phyloP scores from a whole-genome alignment of 2,329 filamentous ascomycete species.

The Colletotrichum sp. region DNA sequence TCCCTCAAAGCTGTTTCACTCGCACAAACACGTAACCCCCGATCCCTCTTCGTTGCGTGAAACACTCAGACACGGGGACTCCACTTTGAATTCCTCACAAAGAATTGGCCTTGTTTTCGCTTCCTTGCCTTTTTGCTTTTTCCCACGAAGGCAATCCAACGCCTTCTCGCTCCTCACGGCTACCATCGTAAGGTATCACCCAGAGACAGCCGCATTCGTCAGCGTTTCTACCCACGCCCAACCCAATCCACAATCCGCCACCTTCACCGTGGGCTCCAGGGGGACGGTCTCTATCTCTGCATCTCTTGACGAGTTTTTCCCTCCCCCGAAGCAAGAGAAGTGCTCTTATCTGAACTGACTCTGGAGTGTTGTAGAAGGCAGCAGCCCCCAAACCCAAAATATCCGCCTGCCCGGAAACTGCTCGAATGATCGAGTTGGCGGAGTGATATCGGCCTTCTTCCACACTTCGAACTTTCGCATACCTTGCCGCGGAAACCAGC shows the following conservation, averaged over 20 bases:
- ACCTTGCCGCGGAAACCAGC: neutral
- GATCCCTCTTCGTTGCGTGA: constrained; percentile 14
- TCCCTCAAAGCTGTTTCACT: constrained; percentile 11
- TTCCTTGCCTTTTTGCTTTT: neutral
- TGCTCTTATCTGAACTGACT: neutral
- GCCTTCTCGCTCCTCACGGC: neutral
- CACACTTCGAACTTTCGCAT: constrained; percentile 26
- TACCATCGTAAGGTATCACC: constrained; percentile 10
- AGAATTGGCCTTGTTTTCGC: neutral
- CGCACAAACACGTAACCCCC: constrained; percentile 1
- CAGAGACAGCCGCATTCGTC: constrained; percentile 16
- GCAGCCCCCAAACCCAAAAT: neutral
- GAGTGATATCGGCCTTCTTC: neutral
- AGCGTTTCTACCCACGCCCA: neutral
- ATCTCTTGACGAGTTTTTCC: neutral
- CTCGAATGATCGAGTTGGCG: neutral
- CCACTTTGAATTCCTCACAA: constrained; percentile 8
- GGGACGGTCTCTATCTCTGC: constrained; percentile 1
- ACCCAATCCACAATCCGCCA: neutral
- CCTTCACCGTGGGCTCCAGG: neutral
- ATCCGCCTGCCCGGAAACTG: neutral
- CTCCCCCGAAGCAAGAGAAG: neutral
- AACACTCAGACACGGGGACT: constrained; percentile 6
- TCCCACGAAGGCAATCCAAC: neutral
- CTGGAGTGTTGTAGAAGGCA: neutral